phyloP scores from a whole-genome alignment of 2,329 filamentous ascomycete genomes.

The Coleophoma crateriformis region DNA sequence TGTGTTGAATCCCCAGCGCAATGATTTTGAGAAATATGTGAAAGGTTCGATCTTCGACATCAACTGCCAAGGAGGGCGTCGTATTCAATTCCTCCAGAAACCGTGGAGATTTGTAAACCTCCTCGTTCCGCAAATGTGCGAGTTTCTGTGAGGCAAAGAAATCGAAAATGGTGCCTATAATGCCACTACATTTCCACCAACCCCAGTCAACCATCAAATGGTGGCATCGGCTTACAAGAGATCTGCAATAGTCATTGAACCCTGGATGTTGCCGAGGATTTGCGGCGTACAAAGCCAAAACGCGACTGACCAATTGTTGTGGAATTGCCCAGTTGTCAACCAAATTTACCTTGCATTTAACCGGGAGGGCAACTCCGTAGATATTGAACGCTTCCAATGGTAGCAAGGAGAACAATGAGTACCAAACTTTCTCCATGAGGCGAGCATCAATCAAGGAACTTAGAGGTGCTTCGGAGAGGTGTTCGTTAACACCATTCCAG shows the following conservation, averaged over 20 bases:
- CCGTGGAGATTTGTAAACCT: constrained; percentile 52
- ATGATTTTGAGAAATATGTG: constrained; percentile 63
- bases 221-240: constrained; percentile 54
- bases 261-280: constrained; percentile 49
- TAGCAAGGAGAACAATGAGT: constrained; percentile 52
- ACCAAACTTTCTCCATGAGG: constrained; percentile 52
- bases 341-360: constrained; percentile 29
- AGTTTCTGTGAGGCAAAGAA: constrained; percentile 61
- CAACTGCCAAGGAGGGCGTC: constrained; percentile 39
- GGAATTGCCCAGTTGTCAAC: constrained; percentile 57
- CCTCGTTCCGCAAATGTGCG: constrained; percentile 59
- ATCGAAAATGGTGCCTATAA: constrained; percentile 59
- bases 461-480: constrained; percentile 31
- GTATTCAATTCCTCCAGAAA: constrained; percentile 52
- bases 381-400: constrained; percentile 56
- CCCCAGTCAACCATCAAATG: constrained; percentile 61
- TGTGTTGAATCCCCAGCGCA: constrained; percentile 47
- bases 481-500: constrained; percentile 50
- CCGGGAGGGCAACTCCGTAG: constrained; percentile 40
- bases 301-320: constrained; percentile 48
- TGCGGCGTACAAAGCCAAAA: constrained; percentile 53
- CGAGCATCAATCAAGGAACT: constrained; percentile 35
- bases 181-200: constrained; percentile 48
- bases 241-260: constrained; percentile 61
- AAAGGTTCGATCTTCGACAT: constrained; percentile 56